Percentiles rank a stretch among this genome's conserved stretches.
Evolutionary conservation across 345 rosid species (phyloP).

Genomic region (Pseudoturritis turrita): DNA sequence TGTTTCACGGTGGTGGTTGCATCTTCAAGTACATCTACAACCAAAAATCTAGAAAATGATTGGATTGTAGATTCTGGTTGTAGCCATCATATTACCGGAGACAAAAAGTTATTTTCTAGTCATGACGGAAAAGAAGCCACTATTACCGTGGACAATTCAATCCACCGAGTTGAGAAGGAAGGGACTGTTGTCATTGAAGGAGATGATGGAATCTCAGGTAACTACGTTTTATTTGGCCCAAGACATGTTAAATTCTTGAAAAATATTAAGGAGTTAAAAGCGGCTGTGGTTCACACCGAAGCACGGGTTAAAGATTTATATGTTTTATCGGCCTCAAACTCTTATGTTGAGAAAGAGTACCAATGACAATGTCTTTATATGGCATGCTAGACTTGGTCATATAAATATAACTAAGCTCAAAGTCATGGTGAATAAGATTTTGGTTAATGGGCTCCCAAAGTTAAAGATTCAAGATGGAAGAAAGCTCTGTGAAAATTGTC

Average conservation of each 20-base stretch:
- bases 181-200: background rate
- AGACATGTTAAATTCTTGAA: conserved; percentile 9
- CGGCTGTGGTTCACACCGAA: no score
- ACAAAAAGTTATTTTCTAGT: background rate
- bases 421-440: no score
- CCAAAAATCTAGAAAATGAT: background rate
- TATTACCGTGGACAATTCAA: background rate
- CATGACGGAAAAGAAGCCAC: conserved; percentile 5
- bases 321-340: no score
- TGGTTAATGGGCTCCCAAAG: no score
- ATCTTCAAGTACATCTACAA: no score
- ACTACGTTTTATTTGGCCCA: conserved; percentile 12
- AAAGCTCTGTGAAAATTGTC: background rate
- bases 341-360: no score
- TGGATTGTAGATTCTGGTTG: conserved; percentile 20
- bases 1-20: background rate
- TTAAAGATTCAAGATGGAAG: background rate
- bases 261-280: no score
- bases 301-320: no score
- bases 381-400: no score
- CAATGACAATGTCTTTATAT: no score
- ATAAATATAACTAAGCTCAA: no score
- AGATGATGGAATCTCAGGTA: background rate
- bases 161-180: conserved; percentile 15
- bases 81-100: conserved; percentile 11